Conservation (phyloP, 805 yeast species). For the Zygoascus bituminiphila region DNA sequence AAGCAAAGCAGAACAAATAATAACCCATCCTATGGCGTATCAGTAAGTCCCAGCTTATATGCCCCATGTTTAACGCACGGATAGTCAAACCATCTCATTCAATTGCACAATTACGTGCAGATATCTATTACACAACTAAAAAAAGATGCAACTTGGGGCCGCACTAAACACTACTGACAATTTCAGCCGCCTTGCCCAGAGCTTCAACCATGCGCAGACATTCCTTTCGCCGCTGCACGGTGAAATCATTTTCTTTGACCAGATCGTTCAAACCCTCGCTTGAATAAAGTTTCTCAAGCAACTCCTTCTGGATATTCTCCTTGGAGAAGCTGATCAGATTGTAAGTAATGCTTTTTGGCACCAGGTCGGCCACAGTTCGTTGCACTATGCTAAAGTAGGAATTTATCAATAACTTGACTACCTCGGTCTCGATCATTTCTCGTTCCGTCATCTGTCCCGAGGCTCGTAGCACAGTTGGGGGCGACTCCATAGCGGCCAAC, state of each 20-base stretch:
- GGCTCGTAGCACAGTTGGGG: slow-evolving; percentile 90
- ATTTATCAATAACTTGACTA: slow-evolving; percentile 81
- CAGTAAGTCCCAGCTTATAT: no score
- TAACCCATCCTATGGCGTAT: no score
- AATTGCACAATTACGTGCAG: not conserved
- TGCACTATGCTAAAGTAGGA: slow-evolving; percentile 90
- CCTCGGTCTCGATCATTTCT: slow-evolving; percentile 95
- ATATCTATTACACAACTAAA: not conserved
- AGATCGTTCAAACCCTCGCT: slow-evolving; percentile 59
- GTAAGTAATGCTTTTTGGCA: slow-evolving; percentile 93
- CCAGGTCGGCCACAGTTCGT: slow-evolving; percentile 84
- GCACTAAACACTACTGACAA: slow-evolving; percentile 58
- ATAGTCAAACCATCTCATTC: not conserved
- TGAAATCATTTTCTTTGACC: slow-evolving; percentile 83
- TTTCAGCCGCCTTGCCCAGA: slow-evolving; percentile 77
- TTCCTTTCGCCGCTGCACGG: slow-evolving; percentile 90
- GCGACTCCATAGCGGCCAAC: slow-evolving; percentile 93
- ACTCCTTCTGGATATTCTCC: slow-evolving; percentile 81
- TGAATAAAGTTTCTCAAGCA: slow-evolving; percentile 79
- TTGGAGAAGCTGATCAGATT: slow-evolving; percentile 79
- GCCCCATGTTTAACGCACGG: no score
- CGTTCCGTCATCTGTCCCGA: slow-evolving; percentile 89
- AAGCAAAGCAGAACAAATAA: no score
- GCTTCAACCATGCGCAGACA: slow-evolving; percentile 93
- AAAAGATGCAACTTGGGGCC: not conserved